These are phyloP conservation scores for Kurtzmaniella quercitrusa DNA, from an alignment of 1,139 yeast species.

Conservation along the genomic window DNA sequence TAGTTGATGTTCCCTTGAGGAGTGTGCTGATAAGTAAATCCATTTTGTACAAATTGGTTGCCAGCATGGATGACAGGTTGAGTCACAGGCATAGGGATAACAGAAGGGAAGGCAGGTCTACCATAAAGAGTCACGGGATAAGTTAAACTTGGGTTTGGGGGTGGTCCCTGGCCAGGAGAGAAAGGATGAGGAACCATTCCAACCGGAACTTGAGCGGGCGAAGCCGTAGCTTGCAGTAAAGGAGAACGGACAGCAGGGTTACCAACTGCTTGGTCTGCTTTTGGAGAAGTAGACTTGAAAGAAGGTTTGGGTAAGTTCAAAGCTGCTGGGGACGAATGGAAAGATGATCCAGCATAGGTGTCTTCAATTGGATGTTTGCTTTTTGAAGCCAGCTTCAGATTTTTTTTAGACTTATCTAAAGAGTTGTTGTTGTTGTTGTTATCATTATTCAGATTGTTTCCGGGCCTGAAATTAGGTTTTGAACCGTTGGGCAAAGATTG, in stretches of 20 bases:
- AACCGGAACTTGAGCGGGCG: slow-evolving; percentile 4
- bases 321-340: slow-evolving; percentile 56
- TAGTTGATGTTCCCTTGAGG: slow-evolving; percentile 29
- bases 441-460: slow-evolving; percentile 5
- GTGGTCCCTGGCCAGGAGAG: slow-evolving; percentile 10
- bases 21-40: slow-evolving; percentile 27
- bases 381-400: slow-evolving; percentile 13
- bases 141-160: slow-evolving; percentile 4
- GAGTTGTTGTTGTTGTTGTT: slow-evolving; percentile 11
- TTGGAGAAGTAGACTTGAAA: slow-evolving; percentile 32
- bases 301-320: slow-evolving; percentile 55
- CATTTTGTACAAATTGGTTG: slow-evolving; percentile 17
- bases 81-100: slow-evolving; percentile 3
- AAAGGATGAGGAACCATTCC: slow-evolving; percentile 9
- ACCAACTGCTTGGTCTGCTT: slow-evolving; percentile 10
- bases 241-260: slow-evolving; percentile 9
- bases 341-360: slow-evolving; percentile 55
- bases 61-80: slow-evolving; percentile 6
- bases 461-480: slow-evolving; percentile 16
- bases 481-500: slow-evolving; percentile 17
- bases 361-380: slow-evolving; percentile 18
- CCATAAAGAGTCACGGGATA: slow-evolving; percentile 10
- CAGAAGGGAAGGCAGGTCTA: slow-evolving; percentile 4
- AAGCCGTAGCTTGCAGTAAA: not conserved
- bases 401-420: slow-evolving; percentile 11